Base-by-base conservation (phyloP, 164 flowering plant species). In the Hamamelis virginiana region DNA sequence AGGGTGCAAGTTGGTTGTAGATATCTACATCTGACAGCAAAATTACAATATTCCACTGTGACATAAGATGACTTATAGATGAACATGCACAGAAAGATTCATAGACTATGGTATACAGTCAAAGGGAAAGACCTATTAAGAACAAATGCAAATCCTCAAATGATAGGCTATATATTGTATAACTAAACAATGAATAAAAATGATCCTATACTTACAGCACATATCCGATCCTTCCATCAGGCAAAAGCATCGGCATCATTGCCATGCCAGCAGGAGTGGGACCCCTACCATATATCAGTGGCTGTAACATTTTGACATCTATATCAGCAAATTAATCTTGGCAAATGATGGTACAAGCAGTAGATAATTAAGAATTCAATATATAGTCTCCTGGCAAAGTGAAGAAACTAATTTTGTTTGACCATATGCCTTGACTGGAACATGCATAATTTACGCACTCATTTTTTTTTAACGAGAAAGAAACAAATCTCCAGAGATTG, bases 181-280 rank as follows among this genome's bases (percentile, higher is more conserved):
- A 9, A 13, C 18, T 12, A 6, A 26, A 27, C 25, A 57, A 57
- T 21, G 14, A 0, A 26, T 57, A 11, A 33, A 3, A 44, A 66
- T 28, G 33, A 8, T 14, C 14, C 27, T 48, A 41, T 45, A 71
- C 92, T 88, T 80, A 88, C 92, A 88, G 68, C 69, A 88, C 92
- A 77, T 88, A 88, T 76, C 90, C 92, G 69, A 86, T 78, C 69
- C 90, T 78, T 71, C 92, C 90, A 76, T 86, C 90, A 55, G 92
- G 92, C 26, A 88, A 67, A 46, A 86, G 82, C 89, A 88, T 84
- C 16, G 92, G 92, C 76, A 85, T 83, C 92, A 88, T 88, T 19
- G 89, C 78, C 89, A 86, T 80, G 47, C 92, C 87, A 61, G 79
- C 80, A 69, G 92, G 85, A 55, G 79, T 68, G 1, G 84, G 85